Base-by-base conservation (phyloP, 2,329 filamentous ascomycete genomes). In the Gliomastix tumulicola region DNA sequence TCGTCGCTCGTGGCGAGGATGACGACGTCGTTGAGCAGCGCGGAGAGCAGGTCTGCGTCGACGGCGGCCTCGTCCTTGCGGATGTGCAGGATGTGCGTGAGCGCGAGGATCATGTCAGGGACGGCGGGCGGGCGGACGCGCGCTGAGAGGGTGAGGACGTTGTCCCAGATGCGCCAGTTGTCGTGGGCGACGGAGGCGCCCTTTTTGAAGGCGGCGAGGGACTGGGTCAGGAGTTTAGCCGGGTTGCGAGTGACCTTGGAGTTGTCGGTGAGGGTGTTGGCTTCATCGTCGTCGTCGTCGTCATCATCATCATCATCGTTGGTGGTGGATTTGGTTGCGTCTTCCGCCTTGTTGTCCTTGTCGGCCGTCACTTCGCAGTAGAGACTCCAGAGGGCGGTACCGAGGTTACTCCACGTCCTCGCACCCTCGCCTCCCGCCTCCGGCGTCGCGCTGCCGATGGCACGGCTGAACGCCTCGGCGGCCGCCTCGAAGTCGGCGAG, bases 101-200 rank as follows among this genome's bases (percentile, higher is more conserved):
- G 73, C 0, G 87, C 87, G 5, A 82, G 69, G 21, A 95, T 65
- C 35, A 95, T 76, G 43, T 96, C 88, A 1, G 68, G 58, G 52
- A 88, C 80, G 1, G 83, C 78, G 0, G 86, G 82, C 0, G 90
- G 89, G 1, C 71, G 72, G 20, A 92, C 74, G 3, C 87, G 84
- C 0, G 85, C 78, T 0, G 86, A 84, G 17, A 97, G 81, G 0
- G 88, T 92, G 39, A 98, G 76, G 13, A 97, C 83, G 50, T 98
- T 98, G 55, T 94, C 87, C 90, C 90, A 97, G 57, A 98, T 96
- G 48, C 87, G 81, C 74, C 84, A 86, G 62, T 90, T 90, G 49
- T 88, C 82, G 57, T 87, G 76, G 35, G 94, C 88, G 18, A 95
- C 75, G 5, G 76, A 74, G 1, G 89, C 88, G 9, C 89, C 92